These are phyloP conservation scores for Pyracantha coccinea DNA, from an alignment of 331 rosid species.

Conservation along the genomic window DNA sequence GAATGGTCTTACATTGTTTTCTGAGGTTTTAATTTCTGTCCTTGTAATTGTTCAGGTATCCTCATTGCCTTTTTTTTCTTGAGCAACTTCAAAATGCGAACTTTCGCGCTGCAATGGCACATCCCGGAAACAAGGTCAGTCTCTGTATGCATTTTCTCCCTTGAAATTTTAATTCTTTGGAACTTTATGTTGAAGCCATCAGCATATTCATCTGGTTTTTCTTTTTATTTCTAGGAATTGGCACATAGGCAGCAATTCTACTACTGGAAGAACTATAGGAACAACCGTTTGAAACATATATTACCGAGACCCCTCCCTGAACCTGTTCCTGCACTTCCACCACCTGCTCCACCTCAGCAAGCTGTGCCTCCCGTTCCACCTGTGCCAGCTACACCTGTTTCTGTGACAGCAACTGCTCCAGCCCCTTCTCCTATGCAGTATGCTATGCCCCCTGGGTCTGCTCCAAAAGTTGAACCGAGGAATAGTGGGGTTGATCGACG, in stretches of 20 bases:
- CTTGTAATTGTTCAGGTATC: conserved; percentile 53
- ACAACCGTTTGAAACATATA: conserved; percentile 85
- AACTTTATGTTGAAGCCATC: background rate
- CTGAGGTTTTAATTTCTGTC: background rate
- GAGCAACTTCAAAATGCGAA: conserved; percentile 88
- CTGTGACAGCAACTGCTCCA: conserved; percentile 42
- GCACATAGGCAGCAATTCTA: conserved; percentile 94
- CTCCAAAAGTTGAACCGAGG: conserved; percentile 65
- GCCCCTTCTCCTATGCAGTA: conserved; percentile 75
- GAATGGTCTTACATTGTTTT: background rate
- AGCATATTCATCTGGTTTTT: background rate
- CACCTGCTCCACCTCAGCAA: conserved; percentile 45
- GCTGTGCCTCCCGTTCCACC: conserved; percentile 43
- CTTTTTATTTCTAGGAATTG: conserved; percentile 52
- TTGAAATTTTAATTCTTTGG: background rate
- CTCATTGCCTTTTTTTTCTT: conserved; percentile 86
- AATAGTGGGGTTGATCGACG: conserved; percentile 65
- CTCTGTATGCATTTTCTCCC: background rate
- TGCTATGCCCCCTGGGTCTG: conserved; percentile 54
- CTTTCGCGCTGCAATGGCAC: conserved; percentile 96
- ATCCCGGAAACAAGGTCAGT: conserved; percentile 83
- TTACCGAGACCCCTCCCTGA: conserved; percentile 79
- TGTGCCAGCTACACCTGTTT: conserved; percentile 38
- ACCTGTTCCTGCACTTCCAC: conserved; percentile 40
- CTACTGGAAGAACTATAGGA: conserved; percentile 95